Evolutionary conservation across 768 basidiomycete species (phyloP).

Genomic region (Pisolithus sp.): DNA sequence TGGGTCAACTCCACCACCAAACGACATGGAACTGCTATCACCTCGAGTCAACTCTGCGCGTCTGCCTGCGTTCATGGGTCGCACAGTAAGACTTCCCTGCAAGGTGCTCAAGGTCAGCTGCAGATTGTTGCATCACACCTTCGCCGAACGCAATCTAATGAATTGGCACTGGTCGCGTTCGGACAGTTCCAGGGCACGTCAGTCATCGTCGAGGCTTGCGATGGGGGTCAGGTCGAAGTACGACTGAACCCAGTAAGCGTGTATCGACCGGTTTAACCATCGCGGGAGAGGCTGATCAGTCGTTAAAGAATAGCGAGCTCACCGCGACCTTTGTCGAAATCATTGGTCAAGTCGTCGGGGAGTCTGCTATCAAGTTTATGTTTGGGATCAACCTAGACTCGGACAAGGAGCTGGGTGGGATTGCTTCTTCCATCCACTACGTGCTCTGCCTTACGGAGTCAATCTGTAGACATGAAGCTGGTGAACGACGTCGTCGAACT

Average conservation of each 20-base stretch:
- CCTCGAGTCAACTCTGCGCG: constrained; percentile 61
- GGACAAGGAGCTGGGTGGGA: constrained; percentile 51
- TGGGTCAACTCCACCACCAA: not conserved
- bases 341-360: constrained; percentile 52
- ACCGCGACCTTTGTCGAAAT: constrained; percentile 58
- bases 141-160: not conserved
- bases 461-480: constrained; percentile 45
- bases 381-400: constrained; percentile 47
- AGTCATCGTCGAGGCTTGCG: constrained; percentile 57
- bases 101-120: constrained; percentile 49
- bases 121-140: not conserved
- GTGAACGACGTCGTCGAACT: constrained; percentile 57
- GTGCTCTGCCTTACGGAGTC: constrained; percentile 4
- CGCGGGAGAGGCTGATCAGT: not conserved
- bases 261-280: not conserved
- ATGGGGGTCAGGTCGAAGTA: constrained; percentile 57
- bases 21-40: constrained; percentile 24
- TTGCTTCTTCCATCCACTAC: not conserved
- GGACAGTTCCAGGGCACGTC: constrained; percentile 35
- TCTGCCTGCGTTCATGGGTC: constrained; percentile 44
- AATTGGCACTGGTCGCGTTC: not conserved
- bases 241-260: constrained; percentile 35
- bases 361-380: constrained; percentile 52
- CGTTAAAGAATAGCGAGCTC: constrained; percentile 36
- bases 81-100: constrained; percentile 55